These are phyloP conservation scores for Talaromyces borbonicus DNA, from an alignment of 495 filamentous ascomycete genomes.

Conservation along the genomic window DNA sequence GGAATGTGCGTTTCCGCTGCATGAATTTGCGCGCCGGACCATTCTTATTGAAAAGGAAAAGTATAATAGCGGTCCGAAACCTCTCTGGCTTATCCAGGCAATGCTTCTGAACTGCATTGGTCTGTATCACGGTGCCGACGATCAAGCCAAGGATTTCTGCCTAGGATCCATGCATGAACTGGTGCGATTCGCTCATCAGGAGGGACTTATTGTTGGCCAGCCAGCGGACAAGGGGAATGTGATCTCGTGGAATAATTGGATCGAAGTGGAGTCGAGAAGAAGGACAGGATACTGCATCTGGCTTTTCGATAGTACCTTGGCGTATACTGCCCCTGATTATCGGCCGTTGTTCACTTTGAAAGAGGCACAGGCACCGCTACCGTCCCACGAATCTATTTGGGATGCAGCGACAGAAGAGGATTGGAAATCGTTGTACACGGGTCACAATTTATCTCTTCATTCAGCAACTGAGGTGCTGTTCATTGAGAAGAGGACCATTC, in stretches of 20 bases:
- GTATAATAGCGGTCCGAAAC: slow-evolving; percentile 5
- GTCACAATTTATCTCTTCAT: slow-evolving; percentile 31
- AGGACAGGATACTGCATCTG: slow-evolving; percentile 39
- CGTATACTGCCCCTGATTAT: slow-evolving; percentile 28
- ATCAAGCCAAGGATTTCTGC: slow-evolving; percentile 18
- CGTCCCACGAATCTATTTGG: slow-evolving; percentile 39
- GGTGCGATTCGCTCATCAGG: slow-evolving; percentile 18
- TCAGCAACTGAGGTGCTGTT: slow-evolving; percentile 36
- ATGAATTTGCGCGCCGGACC: slow-evolving; percentile 36
- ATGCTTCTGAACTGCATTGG: slow-evolving; percentile 33
- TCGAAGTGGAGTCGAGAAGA: slow-evolving; percentile 22
- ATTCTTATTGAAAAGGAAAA: slow-evolving; percentile 29
- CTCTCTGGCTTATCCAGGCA: slow-evolving; percentile 29
- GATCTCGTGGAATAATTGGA: slow-evolving; percentile 1
- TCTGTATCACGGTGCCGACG: slow-evolving; percentile 26
- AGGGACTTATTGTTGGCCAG: slow-evolving; percentile 14
- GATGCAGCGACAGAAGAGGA: slow-evolving; percentile 24
- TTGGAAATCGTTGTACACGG: slow-evolving; percentile 28
- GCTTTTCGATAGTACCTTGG: slow-evolving; percentile 39
- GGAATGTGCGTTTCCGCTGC: slow-evolving; percentile 23
- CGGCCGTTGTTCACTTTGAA: slow-evolving; percentile 29
- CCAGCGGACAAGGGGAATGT: neutral
- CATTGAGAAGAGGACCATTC: slow-evolving; percentile 38
- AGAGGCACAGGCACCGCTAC: slow-evolving; percentile 32
- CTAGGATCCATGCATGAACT: slow-evolving; percentile 25